Evolutionary conservation across 2,329 filamentous ascomycete species (phyloP), one percentile per base, ranked within the genome.

Genomic region (Colletotrichum sp.): DNA sequence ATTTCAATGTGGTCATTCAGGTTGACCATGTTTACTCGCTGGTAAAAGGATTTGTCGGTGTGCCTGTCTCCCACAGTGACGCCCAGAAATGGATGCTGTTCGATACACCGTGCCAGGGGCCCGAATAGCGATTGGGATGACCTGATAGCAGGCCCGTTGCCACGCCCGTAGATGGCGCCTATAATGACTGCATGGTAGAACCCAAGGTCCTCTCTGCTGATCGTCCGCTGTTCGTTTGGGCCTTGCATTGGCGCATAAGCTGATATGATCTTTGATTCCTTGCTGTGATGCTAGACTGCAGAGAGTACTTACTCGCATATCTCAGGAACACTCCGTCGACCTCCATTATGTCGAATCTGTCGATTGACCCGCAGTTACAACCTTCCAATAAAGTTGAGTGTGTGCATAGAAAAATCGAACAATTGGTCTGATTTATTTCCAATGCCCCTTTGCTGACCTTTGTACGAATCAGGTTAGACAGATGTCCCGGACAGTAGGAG

Each of bases 101-200:
- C 68, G 21, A 88, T 79, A 76, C 87, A 89, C 15, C 79, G 75
- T 68, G 80, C 82, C 66, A 88, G 64, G 8, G 83, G 79, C 2
- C 70, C 66, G 13, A 84, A 79, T 67, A 83, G 83, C 16, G 81
- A 78, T 16, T 80, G 74, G 4, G 80, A 57, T 5, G 75, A 77
- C 2, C 70, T 30, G 1, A 81, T 21, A 24, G 82, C 67, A 16
- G 79, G 36, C 7, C 61, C 71, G 32, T 67, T 48, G 8, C 61
- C 39, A 43, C 82, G 71, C 9, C 80, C 77, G 67, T 87, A 87
- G 15, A 82, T 74, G 13, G 81, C 85, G 24, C 82, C 83, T 2
- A 86, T 79, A 36, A 85, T 78, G 24, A 88, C 79, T 4, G 81
- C 83, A 66, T 86, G 81, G 78, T 88, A 87, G 71, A 84, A 83